phyloP scores from a whole-genome alignment of 1,284 basidiomycete species.

The Ustilago cynodontis region DNA sequence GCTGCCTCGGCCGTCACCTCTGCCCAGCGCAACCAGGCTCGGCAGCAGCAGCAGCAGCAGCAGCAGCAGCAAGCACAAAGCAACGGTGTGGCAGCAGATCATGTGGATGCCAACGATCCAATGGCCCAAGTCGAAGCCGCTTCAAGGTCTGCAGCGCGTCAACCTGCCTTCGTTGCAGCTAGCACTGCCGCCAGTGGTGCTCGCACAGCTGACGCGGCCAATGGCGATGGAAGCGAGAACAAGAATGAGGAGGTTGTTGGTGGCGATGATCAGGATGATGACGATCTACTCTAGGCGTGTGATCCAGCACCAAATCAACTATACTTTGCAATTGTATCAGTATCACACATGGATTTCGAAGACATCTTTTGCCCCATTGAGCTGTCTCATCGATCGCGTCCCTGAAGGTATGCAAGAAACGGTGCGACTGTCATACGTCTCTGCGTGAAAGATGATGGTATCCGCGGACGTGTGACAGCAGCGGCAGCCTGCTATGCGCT shows the following conservation, averaged over 20 bases:
- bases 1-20: slow-evolving; percentile 63
- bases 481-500: slow-evolving; percentile 15
- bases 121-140: slow-evolving; percentile 72
- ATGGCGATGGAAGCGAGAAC: slow-evolving; percentile 71
- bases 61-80: slow-evolving; percentile 30
- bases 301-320: neutral
- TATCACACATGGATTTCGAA: no score
- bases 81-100: slow-evolving; percentile 66
- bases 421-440: neutral
- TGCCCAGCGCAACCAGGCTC: slow-evolving; percentile 33
- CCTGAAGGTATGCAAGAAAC: no score
- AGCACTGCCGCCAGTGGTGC: slow-evolving; percentile 74
- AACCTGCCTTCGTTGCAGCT: slow-evolving; percentile 52
- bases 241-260: slow-evolving; percentile 58
- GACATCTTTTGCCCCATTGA: neutral
- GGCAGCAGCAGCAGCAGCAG: slow-evolving; percentile 23
- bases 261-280: slow-evolving; percentile 65
- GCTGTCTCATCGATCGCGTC: neutral
- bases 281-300: slow-evolving; percentile 58
- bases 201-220: slow-evolving; percentile 77
- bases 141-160: slow-evolving; percentile 13
- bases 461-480: slow-evolving; percentile 11
- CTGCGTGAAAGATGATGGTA: neutral
- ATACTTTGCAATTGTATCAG: no score
- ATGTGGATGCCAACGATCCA: slow-evolving; percentile 73